Percentiles rank a stretch among this genome's conserved stretches.
Evolutionary conservation across 2,329 filamentous ascomycete species (phyloP).

Genomic region (Beauveria sp.): DNA sequence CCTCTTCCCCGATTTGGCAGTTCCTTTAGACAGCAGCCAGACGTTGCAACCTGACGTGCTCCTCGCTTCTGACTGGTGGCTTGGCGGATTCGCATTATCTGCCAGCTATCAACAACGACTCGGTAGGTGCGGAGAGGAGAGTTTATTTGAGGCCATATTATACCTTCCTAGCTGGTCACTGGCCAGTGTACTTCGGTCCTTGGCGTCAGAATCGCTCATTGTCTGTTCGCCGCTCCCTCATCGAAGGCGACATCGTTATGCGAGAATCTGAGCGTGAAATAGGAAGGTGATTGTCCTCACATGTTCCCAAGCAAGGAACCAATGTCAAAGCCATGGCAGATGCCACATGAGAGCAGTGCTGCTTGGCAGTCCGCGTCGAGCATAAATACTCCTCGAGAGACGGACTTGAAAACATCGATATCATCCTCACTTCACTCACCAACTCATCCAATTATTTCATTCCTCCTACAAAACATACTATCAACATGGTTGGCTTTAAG

Average conservation of each 20-base stretch:
- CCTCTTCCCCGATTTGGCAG: neutral
- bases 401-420: neutral
- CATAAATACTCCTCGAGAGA: neutral
- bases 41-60: neutral
- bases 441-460: neutral
- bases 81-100: neutral
- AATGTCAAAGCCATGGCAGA: neutral
- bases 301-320: neutral
- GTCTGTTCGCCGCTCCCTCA: neutral
- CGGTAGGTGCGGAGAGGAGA: neutral
- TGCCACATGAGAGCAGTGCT: neutral
- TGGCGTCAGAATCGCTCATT: neutral
- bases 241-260: neutral
- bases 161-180: constrained; percentile 1
- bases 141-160: neutral
- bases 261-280: neutral
- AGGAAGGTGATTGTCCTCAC: neutral
- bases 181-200: neutral
- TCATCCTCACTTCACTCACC: neutral
- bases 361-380: neutral
- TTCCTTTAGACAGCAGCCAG: neutral
- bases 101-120: neutral
- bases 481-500: constrained; percentile 16
- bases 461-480: neutral
- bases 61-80: neutral